Base-by-base conservation (phyloP, 441 rosid genomes). In the Bruguiera hainesii region DNA sequence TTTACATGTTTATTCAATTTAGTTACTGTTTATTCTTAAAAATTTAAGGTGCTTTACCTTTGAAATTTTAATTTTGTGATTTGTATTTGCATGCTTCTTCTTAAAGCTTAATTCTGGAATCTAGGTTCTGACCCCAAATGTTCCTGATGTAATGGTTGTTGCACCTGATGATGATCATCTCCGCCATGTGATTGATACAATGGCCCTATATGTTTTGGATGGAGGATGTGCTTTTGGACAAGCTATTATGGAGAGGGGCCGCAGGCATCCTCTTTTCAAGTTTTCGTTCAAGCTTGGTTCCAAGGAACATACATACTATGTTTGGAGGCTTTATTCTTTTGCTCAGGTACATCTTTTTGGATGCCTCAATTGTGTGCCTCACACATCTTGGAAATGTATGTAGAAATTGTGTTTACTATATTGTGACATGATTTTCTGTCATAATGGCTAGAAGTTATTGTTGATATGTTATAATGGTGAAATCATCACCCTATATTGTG, bases 191-290 rank as follows among this genome's bases (percentile, higher is more conserved):
- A 93, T 96, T 67, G 98, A 96, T 85, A 86, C 98, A 60, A 88
- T 93, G 98, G 98, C 98, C 71, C 82, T 89, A 60, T 91, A 87
- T 83, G 98, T 96, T 73, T 73, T 96, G 79, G 99, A 93, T 80
- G 98, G 99, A 51, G 98, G 96, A 65, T 96, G 99, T 77, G 91
- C 96, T 48, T 93, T 96, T 84, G 99, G 93, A 75, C 98, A 96
- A 87, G 98, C 99, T 78, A 85, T 96, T 58, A 96, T 96, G 99
- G 97, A 89, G 80, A 93, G 98, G 82, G 99, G 98, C 63, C 98
- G 97, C 56, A 98, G 97, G 68, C 91, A 93, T 79, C 81, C 94
- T 71, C 90, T 91, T 70, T 96, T 96, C 81, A 87, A 76, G 68
- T 96, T 93, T 80, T 78, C 91, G 81, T 96, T 96, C 67, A 96